Base-by-base conservation (phyloP, 345 rosid species). In the Hirschfeldia incana region DNA sequence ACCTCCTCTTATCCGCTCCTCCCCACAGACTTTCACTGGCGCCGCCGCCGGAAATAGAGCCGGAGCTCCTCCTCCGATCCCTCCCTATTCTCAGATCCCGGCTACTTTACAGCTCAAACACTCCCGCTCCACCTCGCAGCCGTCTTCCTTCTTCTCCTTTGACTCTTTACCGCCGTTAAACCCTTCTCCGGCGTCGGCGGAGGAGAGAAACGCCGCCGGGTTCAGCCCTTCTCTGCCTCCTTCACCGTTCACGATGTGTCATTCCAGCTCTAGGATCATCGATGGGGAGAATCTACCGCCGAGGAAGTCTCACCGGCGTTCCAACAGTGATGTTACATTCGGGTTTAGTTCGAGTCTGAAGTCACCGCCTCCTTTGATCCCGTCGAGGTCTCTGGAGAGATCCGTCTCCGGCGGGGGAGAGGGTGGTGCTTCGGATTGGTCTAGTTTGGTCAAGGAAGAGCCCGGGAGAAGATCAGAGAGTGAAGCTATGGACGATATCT, bases 251-350 rank as follows among this genome's bases (percentile, higher is more conserved):
- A 72, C 79, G 1, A 83, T 87, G 83, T 82, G 87, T 44, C 84
- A 57, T 86, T 58, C 79, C n/a, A 27, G 69, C 85, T 57, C 71
- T 36, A 77, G 71, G 66, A 15, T 26, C 2, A 0, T 26, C 17
- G 26, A 75, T 58, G 90, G 87, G 2, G 97, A 91, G 83, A 81
- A 84, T 72, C 86, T 94, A 69, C 97, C 97, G 5, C 97, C 97
- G 1, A 83, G 92, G 3, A 92, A 91, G 79, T 85, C 96, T 4
- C 98, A 94, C 74, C 84, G 97, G 78, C 87, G 98, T 81, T 89
- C 97, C 15, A 92, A 78, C 58, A 94, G 97, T 70, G 98, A 94
- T 79, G 89, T 94, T 53, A 95, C 97, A 1, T 94, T 91, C 80
- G 92, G 87, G 66, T 81, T 94, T 82, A 69, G 84, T 1, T 60